Evolutionary conservation across 805 yeast species (phyloP), one percentile per base, ranked within the genome.

Genomic region (Kluyveromyces siamensis): DNA sequence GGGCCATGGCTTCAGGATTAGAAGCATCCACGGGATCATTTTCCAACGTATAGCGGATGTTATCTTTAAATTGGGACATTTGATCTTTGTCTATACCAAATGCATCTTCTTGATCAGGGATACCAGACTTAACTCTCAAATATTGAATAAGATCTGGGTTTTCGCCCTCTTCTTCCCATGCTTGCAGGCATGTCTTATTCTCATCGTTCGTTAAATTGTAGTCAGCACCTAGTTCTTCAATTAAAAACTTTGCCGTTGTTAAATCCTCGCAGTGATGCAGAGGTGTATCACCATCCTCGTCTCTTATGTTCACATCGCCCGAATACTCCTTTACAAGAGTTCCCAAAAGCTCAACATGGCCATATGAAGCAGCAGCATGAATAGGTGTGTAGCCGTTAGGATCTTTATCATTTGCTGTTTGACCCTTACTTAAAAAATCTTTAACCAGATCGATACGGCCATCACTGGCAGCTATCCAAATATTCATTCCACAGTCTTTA

Each of bases 281-380:
- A 0, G 99, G 97, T 0, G 98, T 84, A 59, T 93, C 99, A 1
- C 98, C 97, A 55, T 95, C 99, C 19, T 68, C 68, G 57, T 93
- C 99, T 50, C 74, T 80, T 33, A 90, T 70, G 63, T 93, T 89
- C 21, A 89, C 76, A 60, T 93, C 83, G 7, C 96, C 98, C 8
- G 86, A 86, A 53, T 75, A 77, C 27, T 55, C 56, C 5, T 45
- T 48, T 37, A 61, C 53, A 16, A 66, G 55, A 27, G 51, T 56
- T 33, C 49, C 48, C 37, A 93, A 69, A 38, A 93, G 70, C 9
- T 84, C 89, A 2, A 68, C 57, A 62, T 91, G 90, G 8, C 91
- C 91, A 65, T 93, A 93, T 1, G 97, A 84, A 2, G 95, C 95
- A 1, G 99, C 98, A 0, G 99, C 99, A 65, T 93, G 99, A 11